A percentile compares a stretch with the other conserved stretches of the same genome.
These are phyloP conservation scores for Cercophora samala DNA, from an alignment of 495 filamentous ascomycete species.

Conservation along the genomic window DNA sequence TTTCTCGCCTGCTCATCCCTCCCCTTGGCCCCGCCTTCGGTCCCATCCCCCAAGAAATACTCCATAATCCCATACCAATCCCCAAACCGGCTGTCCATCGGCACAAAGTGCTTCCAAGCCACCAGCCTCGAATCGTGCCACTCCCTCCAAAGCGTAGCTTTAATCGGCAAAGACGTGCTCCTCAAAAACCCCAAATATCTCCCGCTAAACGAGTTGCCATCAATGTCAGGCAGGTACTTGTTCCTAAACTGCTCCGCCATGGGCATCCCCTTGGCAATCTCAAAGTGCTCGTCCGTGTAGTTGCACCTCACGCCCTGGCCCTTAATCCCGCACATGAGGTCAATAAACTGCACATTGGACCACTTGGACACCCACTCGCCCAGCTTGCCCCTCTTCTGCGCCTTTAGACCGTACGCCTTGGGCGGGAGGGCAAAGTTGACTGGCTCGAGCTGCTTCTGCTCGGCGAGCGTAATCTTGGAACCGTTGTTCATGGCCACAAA, in stretches of 20 bases:
- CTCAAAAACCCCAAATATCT: conserved; percentile 66
- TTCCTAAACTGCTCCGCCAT: conserved; percentile 57
- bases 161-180: conserved; percentile 62
- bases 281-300: conserved; percentile 50
- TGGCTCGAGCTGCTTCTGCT: conserved; percentile 29
- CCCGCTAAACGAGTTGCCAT: conserved; percentile 70
- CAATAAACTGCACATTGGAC: conserved; percentile 43
- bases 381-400: conserved; percentile 19
- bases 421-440: conserved; percentile 40
- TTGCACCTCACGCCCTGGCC: conserved; percentile 33
- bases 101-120: conserved; percentile 75
- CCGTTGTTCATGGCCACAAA: conserved; percentile 67
- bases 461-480: conserved; percentile 50
- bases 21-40: conserved; percentile 24
- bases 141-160: conserved; percentile 70
- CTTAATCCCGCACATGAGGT: conserved; percentile 40
- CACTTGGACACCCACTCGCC: conserved; percentile 39
- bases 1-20: conserved; percentile 49
- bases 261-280: conserved; percentile 34
- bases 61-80: conserved; percentile 76
- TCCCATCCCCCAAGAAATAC: conserved; percentile 65
- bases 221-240: conserved; percentile 65
- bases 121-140: conserved; percentile 71
- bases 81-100: conserved; percentile 76
- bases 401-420: conserved; percentile 36